phyloP scores from a whole-genome alignment of 306 rosid species.

The Quercus wislizeni region DNA sequence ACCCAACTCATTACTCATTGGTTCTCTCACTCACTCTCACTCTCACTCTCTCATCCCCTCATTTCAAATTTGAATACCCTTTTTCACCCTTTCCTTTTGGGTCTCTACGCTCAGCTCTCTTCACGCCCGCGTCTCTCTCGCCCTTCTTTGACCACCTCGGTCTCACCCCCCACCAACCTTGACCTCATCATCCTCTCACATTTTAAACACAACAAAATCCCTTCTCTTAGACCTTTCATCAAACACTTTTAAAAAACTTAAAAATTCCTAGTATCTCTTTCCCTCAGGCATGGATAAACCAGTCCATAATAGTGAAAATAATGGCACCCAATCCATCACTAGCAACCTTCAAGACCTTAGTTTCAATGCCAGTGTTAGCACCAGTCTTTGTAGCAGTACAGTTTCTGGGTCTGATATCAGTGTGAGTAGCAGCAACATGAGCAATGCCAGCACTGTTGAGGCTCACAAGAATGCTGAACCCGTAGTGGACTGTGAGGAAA shows the following conservation, averaged over 20 bases:
- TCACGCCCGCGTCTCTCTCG: constrained; percentile 44
- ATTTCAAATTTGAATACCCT: constrained; percentile 47
- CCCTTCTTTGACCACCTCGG: constrained; percentile 62
- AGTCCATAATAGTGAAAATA: constrained; percentile 4
- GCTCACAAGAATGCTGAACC: constrained; percentile 20
- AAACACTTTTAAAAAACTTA: constrained; percentile 8
- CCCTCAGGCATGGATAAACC: constrained; percentile 30
- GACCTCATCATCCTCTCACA: constrained; percentile 22
- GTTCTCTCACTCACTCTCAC: constrained; percentile 33
- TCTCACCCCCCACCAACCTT: constrained; percentile 34
- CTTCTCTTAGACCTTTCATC: constrained; percentile 14
- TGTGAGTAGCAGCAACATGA: constrained; percentile 35
- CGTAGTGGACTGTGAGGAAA: constrained; percentile 14
- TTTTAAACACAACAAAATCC: not conserved
- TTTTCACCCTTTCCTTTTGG: constrained; percentile 27
- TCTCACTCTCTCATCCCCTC: not conserved
- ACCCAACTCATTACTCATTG: constrained; percentile 33
- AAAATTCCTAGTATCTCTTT: no score
- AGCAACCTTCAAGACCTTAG: constrained; percentile 15
- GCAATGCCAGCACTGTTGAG: constrained; percentile 18
- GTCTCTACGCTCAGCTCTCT: constrained; percentile 31
- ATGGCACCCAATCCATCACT: constrained; percentile 14
- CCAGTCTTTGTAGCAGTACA: constrained; percentile 35
- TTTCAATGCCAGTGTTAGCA: constrained; percentile 24
- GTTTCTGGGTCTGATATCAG: constrained; percentile 34